Conservation (phyloP, 78 protist genomes). For the Dictyostelium brefeldianum region DNA sequence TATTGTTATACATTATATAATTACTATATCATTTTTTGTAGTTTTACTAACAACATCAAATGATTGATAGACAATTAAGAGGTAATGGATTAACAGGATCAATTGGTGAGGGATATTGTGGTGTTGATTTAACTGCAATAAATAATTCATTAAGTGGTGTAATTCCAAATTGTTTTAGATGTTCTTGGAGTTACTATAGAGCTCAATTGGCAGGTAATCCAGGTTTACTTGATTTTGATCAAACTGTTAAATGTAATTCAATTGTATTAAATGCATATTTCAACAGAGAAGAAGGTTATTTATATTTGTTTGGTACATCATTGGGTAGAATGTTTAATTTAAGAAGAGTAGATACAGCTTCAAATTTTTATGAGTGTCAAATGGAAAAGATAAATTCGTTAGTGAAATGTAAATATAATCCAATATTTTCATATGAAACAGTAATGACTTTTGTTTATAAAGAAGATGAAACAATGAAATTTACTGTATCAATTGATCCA, state of each 20-base stretch:
- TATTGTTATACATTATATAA: no score
- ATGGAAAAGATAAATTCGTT: background rate
- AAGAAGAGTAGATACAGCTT: no score
- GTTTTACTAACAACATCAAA: no score
- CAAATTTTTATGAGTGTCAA: background rate
- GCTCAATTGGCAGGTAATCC: background rate
- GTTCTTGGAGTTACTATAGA: background rate
- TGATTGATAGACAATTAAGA: background rate
- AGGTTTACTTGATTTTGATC: background rate
- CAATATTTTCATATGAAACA: background rate
- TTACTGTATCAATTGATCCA: background rate
- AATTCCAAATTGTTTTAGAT: conserved; percentile 6
- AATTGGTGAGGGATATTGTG: background rate
- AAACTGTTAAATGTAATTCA: background rate
- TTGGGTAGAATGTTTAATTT: background rate
- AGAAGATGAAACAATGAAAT: background rate
- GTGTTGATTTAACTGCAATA: background rate
- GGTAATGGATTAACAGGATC: background rate
- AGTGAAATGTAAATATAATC: background rate
- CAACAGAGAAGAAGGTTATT: background rate
- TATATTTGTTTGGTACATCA: background rate
- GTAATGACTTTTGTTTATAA: background rate
- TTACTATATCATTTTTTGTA: no score
- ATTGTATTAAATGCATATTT: background rate
- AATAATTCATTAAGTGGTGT: background rate